phyloP scores from a whole-genome alignment of 129 eudicot species.

The Deinandra increscens region DNA sequence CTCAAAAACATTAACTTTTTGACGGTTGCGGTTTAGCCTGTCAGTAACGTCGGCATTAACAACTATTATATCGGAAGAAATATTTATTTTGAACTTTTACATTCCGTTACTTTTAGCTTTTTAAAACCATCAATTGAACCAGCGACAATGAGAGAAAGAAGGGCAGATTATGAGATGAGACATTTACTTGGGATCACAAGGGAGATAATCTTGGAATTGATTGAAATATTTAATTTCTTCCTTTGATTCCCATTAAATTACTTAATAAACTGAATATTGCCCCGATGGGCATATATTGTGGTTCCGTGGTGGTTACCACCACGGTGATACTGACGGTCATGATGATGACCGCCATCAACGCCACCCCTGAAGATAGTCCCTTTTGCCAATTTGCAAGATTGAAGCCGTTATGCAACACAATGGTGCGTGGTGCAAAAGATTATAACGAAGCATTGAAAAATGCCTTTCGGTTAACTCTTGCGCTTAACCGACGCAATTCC shows the following conservation, averaged over 20 bases:
- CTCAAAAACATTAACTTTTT: no score
- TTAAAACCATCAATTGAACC: constrained; percentile 1
- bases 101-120: background rate
- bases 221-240: constrained; percentile 22
- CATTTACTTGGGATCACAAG: constrained; percentile 16
- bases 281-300: constrained; percentile 12
- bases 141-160: constrained; percentile 31
- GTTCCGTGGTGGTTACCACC: constrained; percentile 12
- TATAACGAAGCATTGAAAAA: constrained; percentile 33
- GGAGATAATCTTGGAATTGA: constrained; percentile 19
- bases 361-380: constrained; percentile 8
- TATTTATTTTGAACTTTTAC: background rate
- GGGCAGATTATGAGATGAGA: constrained; percentile 12
- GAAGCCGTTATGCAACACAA: constrained; percentile 30
- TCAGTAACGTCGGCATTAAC: no score
- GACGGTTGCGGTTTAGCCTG: no score
- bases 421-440: constrained; percentile 31
- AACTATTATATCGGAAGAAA: background rate
- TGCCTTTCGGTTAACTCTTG: constrained; percentile 24
- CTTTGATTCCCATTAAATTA: constrained; percentile 20
- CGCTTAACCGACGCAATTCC: constrained; percentile 22
- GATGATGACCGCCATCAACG: constrained; percentile 24
- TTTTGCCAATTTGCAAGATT: constrained; percentile 38
- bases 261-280: background rate
- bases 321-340: constrained; percentile 19